These are phyloP conservation scores for Didymellaceae sp. DNA, from an alignment of 2,329 filamentous ascomycete species.

Conservation along the genomic window DNA sequence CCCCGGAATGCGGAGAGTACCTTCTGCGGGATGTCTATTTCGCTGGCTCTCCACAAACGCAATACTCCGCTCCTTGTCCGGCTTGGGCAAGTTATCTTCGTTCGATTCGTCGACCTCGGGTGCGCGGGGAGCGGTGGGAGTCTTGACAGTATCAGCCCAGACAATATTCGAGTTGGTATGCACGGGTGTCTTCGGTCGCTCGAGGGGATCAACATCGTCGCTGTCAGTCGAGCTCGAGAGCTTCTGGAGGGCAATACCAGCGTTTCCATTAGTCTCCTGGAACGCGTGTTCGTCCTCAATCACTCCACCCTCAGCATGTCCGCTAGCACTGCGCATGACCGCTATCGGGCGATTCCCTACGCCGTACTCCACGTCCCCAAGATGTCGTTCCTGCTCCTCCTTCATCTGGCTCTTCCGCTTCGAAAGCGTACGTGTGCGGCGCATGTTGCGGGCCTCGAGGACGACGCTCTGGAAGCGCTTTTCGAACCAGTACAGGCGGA, in stretches of 20 bases:
- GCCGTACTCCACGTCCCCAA: constrained; percentile 63
- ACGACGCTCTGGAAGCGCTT: constrained; percentile 90
- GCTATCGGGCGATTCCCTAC: constrained; percentile 71
- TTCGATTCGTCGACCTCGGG: constrained; percentile 70
- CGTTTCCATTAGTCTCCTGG: constrained; percentile 54
- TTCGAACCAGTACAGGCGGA: constrained; percentile 97
- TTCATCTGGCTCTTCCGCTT: constrained; percentile 57
- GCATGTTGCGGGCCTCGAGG: constrained; percentile 70
- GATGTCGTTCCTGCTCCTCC: constrained; percentile 52
- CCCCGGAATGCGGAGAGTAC: constrained; percentile 85
- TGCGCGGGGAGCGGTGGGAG: constrained; percentile 58
- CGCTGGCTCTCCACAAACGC: constrained; percentile 86
- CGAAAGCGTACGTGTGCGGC: constrained; percentile 69
- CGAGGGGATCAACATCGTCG: constrained; percentile 30
- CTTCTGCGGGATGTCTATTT: constrained; percentile 73
- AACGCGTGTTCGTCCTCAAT: constrained; percentile 58
- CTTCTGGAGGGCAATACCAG: constrained; percentile 17
- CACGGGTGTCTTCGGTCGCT: constrained; percentile 21
- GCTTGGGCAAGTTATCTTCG: constrained; percentile 59
- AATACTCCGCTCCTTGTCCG: constrained; percentile 78
- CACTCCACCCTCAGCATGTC: constrained; percentile 61
- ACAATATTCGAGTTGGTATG: constrained; percentile 26
- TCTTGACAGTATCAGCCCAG: constrained; percentile 33
- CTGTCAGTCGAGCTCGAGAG: constrained; percentile 13
- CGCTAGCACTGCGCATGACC: constrained; percentile 66